These are phyloP conservation scores for Lentinus brumalis DNA, from an alignment of 768 basidiomycete genomes.

Conservation along the genomic window DNA sequence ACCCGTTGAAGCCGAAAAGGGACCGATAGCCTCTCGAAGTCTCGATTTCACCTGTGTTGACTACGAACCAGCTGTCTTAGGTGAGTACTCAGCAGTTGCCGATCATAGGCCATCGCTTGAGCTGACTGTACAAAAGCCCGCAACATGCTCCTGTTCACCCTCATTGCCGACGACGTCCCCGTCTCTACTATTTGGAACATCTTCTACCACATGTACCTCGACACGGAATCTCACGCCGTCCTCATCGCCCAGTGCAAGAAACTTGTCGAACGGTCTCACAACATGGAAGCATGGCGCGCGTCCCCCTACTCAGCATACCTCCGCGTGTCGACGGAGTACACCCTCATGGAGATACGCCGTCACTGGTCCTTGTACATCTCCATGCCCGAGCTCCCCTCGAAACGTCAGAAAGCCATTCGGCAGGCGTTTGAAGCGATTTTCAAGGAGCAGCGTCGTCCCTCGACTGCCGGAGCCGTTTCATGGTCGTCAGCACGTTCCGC, in stretches of 20 bases:
- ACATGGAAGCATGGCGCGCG: slow-evolving; percentile 7
- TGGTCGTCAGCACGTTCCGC: slow-evolving; percentile 33
- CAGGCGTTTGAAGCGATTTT: slow-evolving; percentile 25
- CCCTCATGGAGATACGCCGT: slow-evolving; percentile 18
- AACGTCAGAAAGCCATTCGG: slow-evolving; percentile 24
- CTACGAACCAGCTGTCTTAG: slow-evolving; percentile 18
- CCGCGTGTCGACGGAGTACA: slow-evolving; percentile 10
- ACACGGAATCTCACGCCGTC: not conserved
- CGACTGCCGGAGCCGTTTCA: not conserved
- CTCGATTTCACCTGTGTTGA: slow-evolving; percentile 23
- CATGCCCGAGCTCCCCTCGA: slow-evolving; percentile 29
- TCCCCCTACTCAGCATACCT: slow-evolving; percentile 9
- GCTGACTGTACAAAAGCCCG: slow-evolving; percentile 9
- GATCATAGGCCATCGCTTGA: too few relatives aligned
- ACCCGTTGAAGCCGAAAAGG: too few relatives aligned
- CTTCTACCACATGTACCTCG: slow-evolving; percentile 20
- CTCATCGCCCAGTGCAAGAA: slow-evolving; percentile 13
- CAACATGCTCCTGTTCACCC: slow-evolving; percentile 19
- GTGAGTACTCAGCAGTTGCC: not conserved
- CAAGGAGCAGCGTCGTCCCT: slow-evolving; percentile 7
- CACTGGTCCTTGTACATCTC: slow-evolving; percentile 30
- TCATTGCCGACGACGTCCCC: slow-evolving; percentile 1
- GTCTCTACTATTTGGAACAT: slow-evolving; percentile 12
- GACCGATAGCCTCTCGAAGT: not conserved
- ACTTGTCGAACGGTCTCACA: slow-evolving; percentile 4